Percentiles rank a stretch among this genome's conserved stretches.
Conservation (phyloP, 371 early-diverging fungal genomes). For the Rhizomucor miehei region DNA sequence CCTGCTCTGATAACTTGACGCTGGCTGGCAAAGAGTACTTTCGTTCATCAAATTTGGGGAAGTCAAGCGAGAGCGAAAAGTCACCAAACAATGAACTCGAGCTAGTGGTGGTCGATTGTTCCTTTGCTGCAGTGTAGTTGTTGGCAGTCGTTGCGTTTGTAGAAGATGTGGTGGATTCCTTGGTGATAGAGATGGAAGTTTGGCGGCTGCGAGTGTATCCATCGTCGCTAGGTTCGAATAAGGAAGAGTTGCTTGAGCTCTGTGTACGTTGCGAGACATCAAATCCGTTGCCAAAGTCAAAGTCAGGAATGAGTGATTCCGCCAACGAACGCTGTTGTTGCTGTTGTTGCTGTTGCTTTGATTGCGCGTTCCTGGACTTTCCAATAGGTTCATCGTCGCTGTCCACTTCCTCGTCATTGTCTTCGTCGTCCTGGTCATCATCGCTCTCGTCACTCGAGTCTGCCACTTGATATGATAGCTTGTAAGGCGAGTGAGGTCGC, state of each 20-base stretch:
- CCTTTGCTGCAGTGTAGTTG: constrained; percentile 7
- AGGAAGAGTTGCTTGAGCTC: constrained; percentile 4
- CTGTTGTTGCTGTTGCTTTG: constrained; percentile 4
- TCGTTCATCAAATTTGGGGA: constrained; percentile 26
- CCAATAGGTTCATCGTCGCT: constrained; percentile 45
- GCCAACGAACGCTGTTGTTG: constrained; percentile 12
- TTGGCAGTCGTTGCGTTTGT: too few species aligned
- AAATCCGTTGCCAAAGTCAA: constrained; percentile 49
- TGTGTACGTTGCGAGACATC: constrained; percentile 22
- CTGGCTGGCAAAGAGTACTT: constrained; percentile 29
- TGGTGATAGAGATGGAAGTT: constrained; percentile 3
- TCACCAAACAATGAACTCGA: constrained; percentile 40
- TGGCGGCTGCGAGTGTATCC: constrained; percentile 5
- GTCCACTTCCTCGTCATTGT: constrained; percentile 27
- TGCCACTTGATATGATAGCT: constrained; percentile 34
- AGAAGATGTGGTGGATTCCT: neutral
- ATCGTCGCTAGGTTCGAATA: constrained; percentile 1
- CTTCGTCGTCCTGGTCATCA: constrained; percentile 27
- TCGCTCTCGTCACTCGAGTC: constrained; percentile 50
- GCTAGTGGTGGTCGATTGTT: constrained; percentile 11
- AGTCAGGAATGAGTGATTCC: constrained; percentile 38
- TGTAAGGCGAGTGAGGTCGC: constrained; percentile 12
- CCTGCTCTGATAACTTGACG: constrained; percentile 13
- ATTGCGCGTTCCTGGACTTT: constrained; percentile 12
- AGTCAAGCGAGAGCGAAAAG: constrained; percentile 35